A percentile compares a stretch with the other conserved stretches of the same genome.
phyloP scores from a whole-genome alignment of 1,284 basidiomycete species.

The Boletellus deceptivus region DNA sequence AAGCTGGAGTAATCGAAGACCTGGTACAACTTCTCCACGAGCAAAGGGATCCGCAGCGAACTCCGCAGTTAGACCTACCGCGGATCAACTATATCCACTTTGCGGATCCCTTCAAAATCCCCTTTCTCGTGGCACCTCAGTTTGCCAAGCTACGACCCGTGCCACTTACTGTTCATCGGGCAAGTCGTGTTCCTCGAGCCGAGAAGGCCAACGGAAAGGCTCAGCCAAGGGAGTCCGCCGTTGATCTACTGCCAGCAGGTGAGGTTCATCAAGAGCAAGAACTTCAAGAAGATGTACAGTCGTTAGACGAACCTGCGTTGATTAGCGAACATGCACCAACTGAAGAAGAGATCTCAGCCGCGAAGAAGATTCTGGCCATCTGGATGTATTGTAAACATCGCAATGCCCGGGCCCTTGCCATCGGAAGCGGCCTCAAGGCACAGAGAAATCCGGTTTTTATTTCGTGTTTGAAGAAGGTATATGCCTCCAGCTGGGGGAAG shows the following conservation, averaged over 20 bases:
- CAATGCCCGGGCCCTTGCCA: constrained; percentile 22
- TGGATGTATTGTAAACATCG: constrained; percentile 24
- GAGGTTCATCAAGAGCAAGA: constrained; percentile 18
- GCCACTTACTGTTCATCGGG: constrained; percentile 11
- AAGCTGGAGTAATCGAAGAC: constrained; percentile 16
- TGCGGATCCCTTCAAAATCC: constrained; percentile 17
- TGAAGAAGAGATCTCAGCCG: constrained; percentile 18
- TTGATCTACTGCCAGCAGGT: constrained; percentile 10
- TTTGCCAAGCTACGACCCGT: constrained; percentile 12
- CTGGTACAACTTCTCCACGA: constrained; percentile 26
- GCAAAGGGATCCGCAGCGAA: not conserved
- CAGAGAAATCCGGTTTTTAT: constrained; percentile 31
- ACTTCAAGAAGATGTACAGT: constrained; percentile 3
- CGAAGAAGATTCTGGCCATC: constrained; percentile 21
- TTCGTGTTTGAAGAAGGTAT: constrained; percentile 33
- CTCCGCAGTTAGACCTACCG: constrained; percentile 1
- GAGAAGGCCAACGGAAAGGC: not conserved
- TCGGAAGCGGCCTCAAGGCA: constrained; percentile 28
- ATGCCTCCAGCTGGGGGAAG: constrained; percentile 38
- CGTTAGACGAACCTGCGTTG: constrained; percentile 8
- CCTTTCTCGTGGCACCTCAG: constrained; percentile 15
- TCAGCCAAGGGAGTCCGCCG: constrained; percentile 4
- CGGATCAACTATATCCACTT: constrained; percentile 19
- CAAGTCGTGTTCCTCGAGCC: not conserved
- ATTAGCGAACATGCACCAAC: constrained; percentile 18